Evolutionary conservation across 2,329 filamentous ascomycete genomes (phyloP).

Genomic region (Neopestalotiopsis sp.): DNA sequence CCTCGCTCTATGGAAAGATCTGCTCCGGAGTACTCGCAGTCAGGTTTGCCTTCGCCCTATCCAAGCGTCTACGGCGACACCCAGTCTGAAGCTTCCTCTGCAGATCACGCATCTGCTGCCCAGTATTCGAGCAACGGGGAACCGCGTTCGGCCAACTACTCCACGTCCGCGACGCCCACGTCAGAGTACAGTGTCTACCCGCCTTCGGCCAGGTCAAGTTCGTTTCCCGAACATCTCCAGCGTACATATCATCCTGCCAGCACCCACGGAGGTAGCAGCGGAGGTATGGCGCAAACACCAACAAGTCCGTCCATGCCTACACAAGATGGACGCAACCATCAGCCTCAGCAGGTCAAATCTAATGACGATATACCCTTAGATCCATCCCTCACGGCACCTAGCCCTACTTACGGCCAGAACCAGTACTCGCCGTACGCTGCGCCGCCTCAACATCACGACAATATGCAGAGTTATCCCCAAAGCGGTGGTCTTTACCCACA

Average conservation of each 20-base stretch:
- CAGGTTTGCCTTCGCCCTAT: slow-evolving; percentile 83
- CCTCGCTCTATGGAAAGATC: slow-evolving; percentile 58
- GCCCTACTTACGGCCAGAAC: slow-evolving; percentile 84
- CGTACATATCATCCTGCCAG: slow-evolving; percentile 82
- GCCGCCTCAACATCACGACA: slow-evolving; percentile 72
- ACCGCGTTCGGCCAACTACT: slow-evolving; percentile 73
- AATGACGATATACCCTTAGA: slow-evolving; percentile 98
- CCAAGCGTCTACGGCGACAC: slow-evolving; percentile 69
- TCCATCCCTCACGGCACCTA: slow-evolving; percentile 93
- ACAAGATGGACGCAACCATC: slow-evolving; percentile 81
- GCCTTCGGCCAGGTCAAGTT: slow-evolving; percentile 73
- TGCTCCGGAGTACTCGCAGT: slow-evolving; percentile 81
- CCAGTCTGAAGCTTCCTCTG: slow-evolving; percentile 83
- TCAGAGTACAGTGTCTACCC: slow-evolving; percentile 88
- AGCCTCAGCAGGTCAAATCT: slow-evolving; percentile 83
- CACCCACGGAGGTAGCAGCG: slow-evolving; percentile 73
- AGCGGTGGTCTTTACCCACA: slow-evolving; percentile 69
- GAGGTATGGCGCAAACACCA: slow-evolving; percentile 95
- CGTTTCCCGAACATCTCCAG: slow-evolving; percentile 87
- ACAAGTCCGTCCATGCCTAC: slow-evolving; percentile 96
- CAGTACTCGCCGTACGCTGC: slow-evolving; percentile 89
- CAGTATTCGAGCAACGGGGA: slow-evolving; percentile 87
- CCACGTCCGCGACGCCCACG: slow-evolving; percentile 80
- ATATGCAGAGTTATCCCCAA: slow-evolving; percentile 78
- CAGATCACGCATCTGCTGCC: slow-evolving; percentile 94